phyloP scores from a whole-genome alignment of 2,329 filamentous ascomycete species.

The Byssoonygena ceratinophila region DNA sequence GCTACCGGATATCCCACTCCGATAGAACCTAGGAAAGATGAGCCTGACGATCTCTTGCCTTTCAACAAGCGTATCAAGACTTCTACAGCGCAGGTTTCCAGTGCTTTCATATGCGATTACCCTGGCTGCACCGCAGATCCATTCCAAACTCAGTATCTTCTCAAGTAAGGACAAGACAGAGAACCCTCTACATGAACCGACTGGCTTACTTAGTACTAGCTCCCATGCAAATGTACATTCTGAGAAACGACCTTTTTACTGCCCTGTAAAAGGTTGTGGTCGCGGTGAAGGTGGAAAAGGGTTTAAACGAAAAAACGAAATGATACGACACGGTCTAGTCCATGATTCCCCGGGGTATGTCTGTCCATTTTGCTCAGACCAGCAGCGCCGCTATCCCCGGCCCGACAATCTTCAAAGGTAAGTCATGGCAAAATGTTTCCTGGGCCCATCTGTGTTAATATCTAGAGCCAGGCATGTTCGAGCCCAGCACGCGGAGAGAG shows the following conservation, averaged over 20 bases:
- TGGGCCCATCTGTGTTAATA: neutral
- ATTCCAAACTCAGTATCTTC: constrained; percentile 55
- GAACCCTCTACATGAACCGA: neutral
- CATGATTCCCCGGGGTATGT: constrained; percentile 92
- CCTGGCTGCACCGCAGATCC: constrained; percentile 48
- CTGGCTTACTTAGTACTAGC: constrained; percentile 21
- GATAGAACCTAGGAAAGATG: constrained; percentile 23
- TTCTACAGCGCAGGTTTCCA: constrained; percentile 23
- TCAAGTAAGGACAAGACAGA: constrained; percentile 43
- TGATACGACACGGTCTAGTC: constrained; percentile 71
- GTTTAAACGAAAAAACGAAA: constrained; percentile 60
- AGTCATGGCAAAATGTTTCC: constrained; percentile 21
- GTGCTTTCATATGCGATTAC: constrained; percentile 44
- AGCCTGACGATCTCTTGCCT: constrained; percentile 4
- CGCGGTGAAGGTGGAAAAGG: constrained; percentile 53
- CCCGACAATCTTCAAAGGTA: constrained; percentile 94
- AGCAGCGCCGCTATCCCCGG: constrained; percentile 86
- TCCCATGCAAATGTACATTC: constrained; percentile 53
- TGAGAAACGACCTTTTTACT: constrained; percentile 53
- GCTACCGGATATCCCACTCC: constrained; percentile 33
- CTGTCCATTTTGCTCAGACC: constrained; percentile 88
- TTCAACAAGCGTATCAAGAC: constrained; percentile 15
- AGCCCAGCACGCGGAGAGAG: constrained; percentile 81
- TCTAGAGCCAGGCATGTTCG: constrained; percentile 63
- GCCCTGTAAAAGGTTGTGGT: constrained; percentile 48